Percentiles rank a stretch among this genome's conserved stretches.
These are phyloP conservation scores for Ensete ventricosum DNA, from an alignment of 176 grass and related monocot genomes.

Conservation along the genomic window DNA sequence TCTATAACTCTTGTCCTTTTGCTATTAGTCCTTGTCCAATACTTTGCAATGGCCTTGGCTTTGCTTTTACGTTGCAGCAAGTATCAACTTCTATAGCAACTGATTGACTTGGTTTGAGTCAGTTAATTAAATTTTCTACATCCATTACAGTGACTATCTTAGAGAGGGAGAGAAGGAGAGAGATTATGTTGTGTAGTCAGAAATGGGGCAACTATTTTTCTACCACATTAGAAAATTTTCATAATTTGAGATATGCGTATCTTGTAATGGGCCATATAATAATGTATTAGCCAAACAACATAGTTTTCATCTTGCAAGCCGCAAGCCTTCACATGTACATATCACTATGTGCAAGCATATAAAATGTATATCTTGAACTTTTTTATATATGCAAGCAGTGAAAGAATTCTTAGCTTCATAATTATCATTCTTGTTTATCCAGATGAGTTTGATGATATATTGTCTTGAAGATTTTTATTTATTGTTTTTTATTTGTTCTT, in stretches of 20 bases:
- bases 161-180: neutral
- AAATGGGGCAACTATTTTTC: neutral
- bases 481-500: constrained; percentile 11
- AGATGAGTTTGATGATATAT: no score
- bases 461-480: neutral
- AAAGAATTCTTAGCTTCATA: neutral
- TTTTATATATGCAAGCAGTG: neutral
- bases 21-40: neutral
- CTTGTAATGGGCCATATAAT: neutral
- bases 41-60: neutral
- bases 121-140: neutral
- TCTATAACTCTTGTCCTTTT: neutral
- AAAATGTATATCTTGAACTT: neutral
- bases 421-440: no score
- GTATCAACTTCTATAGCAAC: neutral
- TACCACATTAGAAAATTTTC: neutral
- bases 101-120: neutral
- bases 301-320: neutral
- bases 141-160: neutral
- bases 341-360: neutral
- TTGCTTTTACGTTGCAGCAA: neutral
- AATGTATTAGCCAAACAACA: neutral
- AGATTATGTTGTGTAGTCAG: neutral
- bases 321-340: neutral
- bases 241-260: no score